Conservation (phyloP, 306 rosid species). For the Prosopis cineraria region DNA sequence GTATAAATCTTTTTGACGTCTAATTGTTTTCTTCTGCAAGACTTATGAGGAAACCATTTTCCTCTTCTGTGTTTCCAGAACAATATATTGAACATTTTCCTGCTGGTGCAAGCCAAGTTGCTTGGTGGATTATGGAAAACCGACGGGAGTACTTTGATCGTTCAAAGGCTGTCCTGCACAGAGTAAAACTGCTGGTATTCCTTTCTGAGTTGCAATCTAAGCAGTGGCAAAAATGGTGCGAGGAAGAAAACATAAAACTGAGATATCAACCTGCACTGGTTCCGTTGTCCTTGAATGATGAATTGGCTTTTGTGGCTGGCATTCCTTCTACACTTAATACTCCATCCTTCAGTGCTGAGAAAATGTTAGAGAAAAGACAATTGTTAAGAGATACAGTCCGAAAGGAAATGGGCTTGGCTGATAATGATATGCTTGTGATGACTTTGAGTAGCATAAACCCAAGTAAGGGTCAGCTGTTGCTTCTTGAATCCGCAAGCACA, state of each 20-base stretch:
- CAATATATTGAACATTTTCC: slow-evolving; percentile 80
- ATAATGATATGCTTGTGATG: slow-evolving; percentile 77
- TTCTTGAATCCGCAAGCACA: slow-evolving; percentile 69
- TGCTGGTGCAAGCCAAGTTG: slow-evolving; percentile 78
- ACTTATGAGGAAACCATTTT: slow-evolving; percentile 5
- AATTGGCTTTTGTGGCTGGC: slow-evolving; percentile 83
- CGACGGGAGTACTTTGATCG: slow-evolving; percentile 84
- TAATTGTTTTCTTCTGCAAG: slow-evolving; percentile 10
- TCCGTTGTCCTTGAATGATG: slow-evolving; percentile 83
- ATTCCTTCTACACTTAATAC: slow-evolving; percentile 80
- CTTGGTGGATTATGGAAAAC: slow-evolving; percentile 99
- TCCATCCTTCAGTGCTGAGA: slow-evolving; percentile 58
- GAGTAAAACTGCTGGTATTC: slow-evolving; percentile 71
- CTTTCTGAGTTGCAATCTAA: slow-evolving; percentile 78
- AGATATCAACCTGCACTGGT: slow-evolving; percentile 66
- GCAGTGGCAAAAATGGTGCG: slow-evolving; percentile 84
- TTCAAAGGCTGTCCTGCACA: slow-evolving; percentile 64
- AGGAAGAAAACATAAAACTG: slow-evolving; percentile 69
- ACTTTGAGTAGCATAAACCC: slow-evolving; percentile 89
- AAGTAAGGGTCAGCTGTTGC: slow-evolving; percentile 85
- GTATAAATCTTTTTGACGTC: not conserved
- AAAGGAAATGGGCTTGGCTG: slow-evolving; percentile 74
- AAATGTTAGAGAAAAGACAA: slow-evolving; percentile 64
- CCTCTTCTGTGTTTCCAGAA: slow-evolving; percentile 49
- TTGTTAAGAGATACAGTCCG: slow-evolving; percentile 65